phyloP scores from a whole-genome alignment of 495 filamentous ascomycete genomes.

The Trichoderma asperelloides region DNA sequence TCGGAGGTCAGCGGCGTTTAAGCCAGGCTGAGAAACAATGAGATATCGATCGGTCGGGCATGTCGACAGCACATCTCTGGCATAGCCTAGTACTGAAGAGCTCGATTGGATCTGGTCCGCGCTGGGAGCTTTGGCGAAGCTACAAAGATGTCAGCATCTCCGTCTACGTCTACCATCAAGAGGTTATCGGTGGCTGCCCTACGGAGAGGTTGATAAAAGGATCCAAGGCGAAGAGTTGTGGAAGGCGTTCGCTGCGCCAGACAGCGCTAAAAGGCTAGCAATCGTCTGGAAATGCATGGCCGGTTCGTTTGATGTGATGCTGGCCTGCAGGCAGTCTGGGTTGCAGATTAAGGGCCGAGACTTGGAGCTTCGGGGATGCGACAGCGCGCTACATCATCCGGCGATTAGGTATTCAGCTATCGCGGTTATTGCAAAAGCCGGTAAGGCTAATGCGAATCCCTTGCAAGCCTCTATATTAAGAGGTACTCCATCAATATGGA shows the following conservation, averaged over 20 bases:
- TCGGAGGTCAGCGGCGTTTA: conserved; percentile 58
- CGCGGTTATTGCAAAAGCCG: background rate
- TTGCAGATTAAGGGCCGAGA: conserved; percentile 12
- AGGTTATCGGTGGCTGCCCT: conserved; percentile 26
- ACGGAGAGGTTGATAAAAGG: conserved; percentile 73
- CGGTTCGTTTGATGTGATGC: conserved; percentile 11
- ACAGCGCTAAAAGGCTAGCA: conserved; percentile 52
- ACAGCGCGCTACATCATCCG: background rate
- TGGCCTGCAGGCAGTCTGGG: conserved; percentile 5
- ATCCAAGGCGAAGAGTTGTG: conserved; percentile 81
- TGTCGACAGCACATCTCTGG: conserved; percentile 42
- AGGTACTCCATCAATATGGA: background rate
- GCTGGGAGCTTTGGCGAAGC: conserved; percentile 22
- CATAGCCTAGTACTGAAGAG: conserved; percentile 27
- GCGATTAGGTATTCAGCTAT: background rate
- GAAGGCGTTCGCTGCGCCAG: conserved; percentile 58
- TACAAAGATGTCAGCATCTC: conserved; percentile 15
- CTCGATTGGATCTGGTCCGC: conserved; percentile 35
- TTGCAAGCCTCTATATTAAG: background rate
- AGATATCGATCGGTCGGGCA: conserved; percentile 75
- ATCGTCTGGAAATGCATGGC: conserved; percentile 55
- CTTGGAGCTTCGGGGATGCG: conserved; percentile 12
- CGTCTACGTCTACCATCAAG: conserved; percentile 12
- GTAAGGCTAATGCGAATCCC: background rate
- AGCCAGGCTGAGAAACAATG: conserved; percentile 68